phyloP scores from a whole-genome alignment of 2,329 filamentous ascomycete species.

The Pochonia chlamydosporia region DNA sequence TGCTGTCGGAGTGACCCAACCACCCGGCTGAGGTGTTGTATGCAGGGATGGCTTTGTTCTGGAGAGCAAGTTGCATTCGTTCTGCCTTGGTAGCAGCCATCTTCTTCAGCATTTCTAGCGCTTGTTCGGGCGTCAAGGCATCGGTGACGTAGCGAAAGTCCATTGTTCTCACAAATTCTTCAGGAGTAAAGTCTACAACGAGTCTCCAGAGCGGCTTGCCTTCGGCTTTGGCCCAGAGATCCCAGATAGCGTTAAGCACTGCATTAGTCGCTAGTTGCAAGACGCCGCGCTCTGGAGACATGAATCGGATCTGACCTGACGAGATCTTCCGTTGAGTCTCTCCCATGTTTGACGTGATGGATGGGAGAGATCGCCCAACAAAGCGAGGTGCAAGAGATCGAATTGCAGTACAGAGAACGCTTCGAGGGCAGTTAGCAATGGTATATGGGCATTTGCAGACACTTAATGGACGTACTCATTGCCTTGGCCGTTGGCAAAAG shows the following conservation, averaged over 20 bases:
- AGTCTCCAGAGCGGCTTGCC: conserved; percentile 85
- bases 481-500: too few species aligned
- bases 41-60: conserved; percentile 71
- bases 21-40: conserved; percentile 88
- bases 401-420: too few species aligned
- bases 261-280: too few species aligned
- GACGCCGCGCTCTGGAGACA: too few species aligned
- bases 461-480: too few species aligned
- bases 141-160: conserved; percentile 94
- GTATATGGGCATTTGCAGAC: too few species aligned
- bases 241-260: conserved; percentile 76
- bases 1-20: conserved; percentile 84
- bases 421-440: too few species aligned
- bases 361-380: too few species aligned
- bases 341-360: too few species aligned
- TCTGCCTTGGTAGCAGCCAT: conserved; percentile 61
- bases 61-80: conserved; percentile 66
- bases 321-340: too few species aligned
- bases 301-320: too few species aligned
- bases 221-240: conserved; percentile 84
- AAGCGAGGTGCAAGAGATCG: too few species aligned
- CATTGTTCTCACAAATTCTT: conserved; percentile 80
- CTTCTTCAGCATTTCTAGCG: conserved; percentile 62
- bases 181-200: conserved; percentile 80
- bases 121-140: conserved; percentile 79